These are phyloP conservation scores for Dactylellina haptotyla DNA, from an alignment of 2,329 filamentous ascomycete species.

Conservation along the genomic window DNA sequence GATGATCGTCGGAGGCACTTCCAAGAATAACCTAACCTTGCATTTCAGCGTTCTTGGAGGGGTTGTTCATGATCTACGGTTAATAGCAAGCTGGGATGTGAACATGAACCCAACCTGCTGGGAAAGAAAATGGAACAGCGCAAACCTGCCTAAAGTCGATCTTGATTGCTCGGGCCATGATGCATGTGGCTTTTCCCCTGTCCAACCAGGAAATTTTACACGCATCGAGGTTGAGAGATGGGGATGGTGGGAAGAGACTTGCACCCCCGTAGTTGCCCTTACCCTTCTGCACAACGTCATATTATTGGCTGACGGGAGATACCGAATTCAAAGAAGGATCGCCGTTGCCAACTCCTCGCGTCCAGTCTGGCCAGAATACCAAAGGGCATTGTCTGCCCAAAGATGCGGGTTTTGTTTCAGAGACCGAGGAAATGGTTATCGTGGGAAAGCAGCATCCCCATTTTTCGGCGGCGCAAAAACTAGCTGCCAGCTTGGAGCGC, in stretches of 20 bases:
- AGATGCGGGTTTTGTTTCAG: conserved; percentile 13
- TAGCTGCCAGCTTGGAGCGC: too few relatives aligned
- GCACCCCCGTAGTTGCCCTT: conserved; percentile 28
- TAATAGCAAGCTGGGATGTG: background rate
- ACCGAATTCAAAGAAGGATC: conserved; percentile 2
- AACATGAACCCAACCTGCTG: background rate
- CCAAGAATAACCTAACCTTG: too few relatives aligned
- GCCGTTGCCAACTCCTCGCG: conserved; percentile 1
- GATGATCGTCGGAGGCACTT: background rate
- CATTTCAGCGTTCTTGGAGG: too few relatives aligned
- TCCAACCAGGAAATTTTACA: conserved; percentile 44
- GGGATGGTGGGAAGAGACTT: conserved; percentile 17
- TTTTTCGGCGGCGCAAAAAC: too few relatives aligned
- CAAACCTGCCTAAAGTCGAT: background rate
- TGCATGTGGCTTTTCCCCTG: conserved; percentile 12
- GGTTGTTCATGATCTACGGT: background rate
- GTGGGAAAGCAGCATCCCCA: too few relatives aligned
- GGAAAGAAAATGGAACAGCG: background rate
- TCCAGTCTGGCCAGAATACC: background rate
- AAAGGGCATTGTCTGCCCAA: background rate
- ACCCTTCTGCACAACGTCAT: conserved; percentile 28
- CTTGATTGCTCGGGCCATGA: background rate
- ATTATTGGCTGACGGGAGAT: conserved; percentile 29
- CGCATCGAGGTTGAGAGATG: conserved; percentile 32
- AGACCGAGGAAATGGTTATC: conserved; percentile 12